phyloP scores from a whole-genome alignment of 208 protist genomes.

The Wallacemonas collosoma region DNA sequence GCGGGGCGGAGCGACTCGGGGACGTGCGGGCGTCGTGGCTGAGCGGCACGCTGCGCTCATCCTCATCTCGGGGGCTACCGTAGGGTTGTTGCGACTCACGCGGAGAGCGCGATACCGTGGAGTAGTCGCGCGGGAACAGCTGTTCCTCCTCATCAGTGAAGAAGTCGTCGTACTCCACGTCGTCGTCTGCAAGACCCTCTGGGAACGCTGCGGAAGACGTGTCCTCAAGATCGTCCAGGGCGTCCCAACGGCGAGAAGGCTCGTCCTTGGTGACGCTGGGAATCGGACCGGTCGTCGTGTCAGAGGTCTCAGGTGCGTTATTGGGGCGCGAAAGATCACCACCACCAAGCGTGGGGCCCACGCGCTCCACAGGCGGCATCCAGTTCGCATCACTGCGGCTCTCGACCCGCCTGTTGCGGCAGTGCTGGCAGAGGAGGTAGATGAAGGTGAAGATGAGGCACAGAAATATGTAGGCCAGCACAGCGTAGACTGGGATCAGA shows the following conservation, averaged over 20 bases:
- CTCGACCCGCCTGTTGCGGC: conserved; percentile 34
- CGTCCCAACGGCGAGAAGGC: conserved; percentile 42
- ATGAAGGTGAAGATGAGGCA: conserved; percentile 67
- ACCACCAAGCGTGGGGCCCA: conserved; percentile 7
- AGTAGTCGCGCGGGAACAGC: conserved; percentile 28
- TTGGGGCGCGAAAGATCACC: conserved; percentile 3
- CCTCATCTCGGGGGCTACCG: conserved; percentile 33
- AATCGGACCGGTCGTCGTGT: conserved; percentile 22
- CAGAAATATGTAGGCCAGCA: conserved; percentile 69
- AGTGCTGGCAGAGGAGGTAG: conserved; percentile 42
- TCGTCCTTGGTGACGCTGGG: conserved; percentile 31
- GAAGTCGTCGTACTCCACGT: conserved; percentile 64
- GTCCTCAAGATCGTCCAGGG: conserved; percentile 37
- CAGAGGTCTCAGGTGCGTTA: conserved; percentile 10
- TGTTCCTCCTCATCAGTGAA: conserved; percentile 58
- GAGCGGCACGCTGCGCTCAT: conserved; percentile 14
- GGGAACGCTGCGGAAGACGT: conserved; percentile 38
- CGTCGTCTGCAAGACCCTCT: conserved; percentile 21
- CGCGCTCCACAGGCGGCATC: conserved; percentile 42
- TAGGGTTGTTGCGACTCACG: conserved; percentile 13
- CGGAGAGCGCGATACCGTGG: background rate
- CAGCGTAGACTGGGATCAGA: conserved; percentile 81
- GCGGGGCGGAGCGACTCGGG: conserved; percentile 1
- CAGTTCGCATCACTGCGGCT: conserved; percentile 41
- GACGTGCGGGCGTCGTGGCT: conserved; percentile 15